These are phyloP conservation scores for Amauroascus verrucosus DNA, from an alignment of 2,329 filamentous ascomycete species.

Conservation along the genomic window DNA sequence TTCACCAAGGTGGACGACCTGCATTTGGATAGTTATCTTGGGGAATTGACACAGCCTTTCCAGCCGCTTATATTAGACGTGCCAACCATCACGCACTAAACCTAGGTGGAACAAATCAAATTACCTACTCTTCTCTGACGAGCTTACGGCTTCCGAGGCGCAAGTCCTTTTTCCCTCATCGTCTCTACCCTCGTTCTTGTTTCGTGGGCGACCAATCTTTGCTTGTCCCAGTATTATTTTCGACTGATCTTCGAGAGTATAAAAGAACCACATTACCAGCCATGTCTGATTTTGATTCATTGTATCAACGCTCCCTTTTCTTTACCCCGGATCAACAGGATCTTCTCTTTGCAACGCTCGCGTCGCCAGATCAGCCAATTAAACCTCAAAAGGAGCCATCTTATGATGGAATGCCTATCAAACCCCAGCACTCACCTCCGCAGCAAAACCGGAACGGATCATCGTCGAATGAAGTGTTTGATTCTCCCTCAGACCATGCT, in stretches of 20 bases:
- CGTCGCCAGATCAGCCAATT: conserved; percentile 50
- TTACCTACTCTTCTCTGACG: too few relatives aligned
- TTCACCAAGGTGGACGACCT: too few relatives aligned
- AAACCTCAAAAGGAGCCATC: conserved; percentile 20
- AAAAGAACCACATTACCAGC: conserved; percentile 1
- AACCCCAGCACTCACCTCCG: conserved; percentile 20
- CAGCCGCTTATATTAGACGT: too few relatives aligned
- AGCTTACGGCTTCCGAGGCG: not conserved
- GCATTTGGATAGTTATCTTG: too few relatives aligned
- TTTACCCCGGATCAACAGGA: conserved; percentile 68
- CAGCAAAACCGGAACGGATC: conserved; percentile 15
- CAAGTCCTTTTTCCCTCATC: not conserved
- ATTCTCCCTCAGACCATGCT: conserved; percentile 24
- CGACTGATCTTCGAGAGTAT: not conserved
- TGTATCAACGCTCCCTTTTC: conserved; percentile 49
- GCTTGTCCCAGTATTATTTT: not conserved
- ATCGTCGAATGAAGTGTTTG: conserved; percentile 21
- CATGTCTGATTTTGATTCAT: conserved; percentile 33
- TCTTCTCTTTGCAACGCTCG: conserved; percentile 63
- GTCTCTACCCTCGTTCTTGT: not conserved
- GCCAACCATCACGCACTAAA: too few relatives aligned
- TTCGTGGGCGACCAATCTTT: not conserved
- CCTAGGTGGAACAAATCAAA: too few relatives aligned
- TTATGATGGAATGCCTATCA: conserved; percentile 19
- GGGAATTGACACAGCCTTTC: too few relatives aligned